Evolutionary conservation across 2,329 filamentous ascomycete species (phyloP), one percentile per base, ranked within the genome.

Genomic region (Cercospora janseana): DNA sequence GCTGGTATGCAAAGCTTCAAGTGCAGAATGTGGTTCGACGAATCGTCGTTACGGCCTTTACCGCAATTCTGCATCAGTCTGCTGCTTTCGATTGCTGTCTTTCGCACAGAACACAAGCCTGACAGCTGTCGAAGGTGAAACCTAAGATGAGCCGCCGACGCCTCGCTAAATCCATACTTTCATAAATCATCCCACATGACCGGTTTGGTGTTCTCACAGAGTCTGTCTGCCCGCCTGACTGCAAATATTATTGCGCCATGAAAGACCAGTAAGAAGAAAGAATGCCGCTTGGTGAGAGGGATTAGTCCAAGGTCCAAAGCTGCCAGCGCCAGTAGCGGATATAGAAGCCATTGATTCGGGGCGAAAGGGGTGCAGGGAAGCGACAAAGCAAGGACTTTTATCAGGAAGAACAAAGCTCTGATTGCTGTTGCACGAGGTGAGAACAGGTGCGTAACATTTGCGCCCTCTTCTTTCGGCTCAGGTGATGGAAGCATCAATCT

Each of bases 331-430:
- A 94, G 70, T 2, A 95, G 72, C 3, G 86, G 82, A 58, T 85
- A 83, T 4, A 82, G 75, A 4, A 90, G 70, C 66, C 79, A 79
- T 5, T 81, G 73, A 35, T 79, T 83, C n/a, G 81, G 76, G 34
- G 82, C 81, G 50, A 83, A 83, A 0, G 89, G 89, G 65, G 81
- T 82, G 66, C 90, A 95, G 1, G 85, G 79, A 38, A 78, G 75
- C 2, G 79, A 76, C 7, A 93, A 69, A 0, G 81, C 81, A 9
- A 78, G 70, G 6, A 90, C 70, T 67, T 95, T 95, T 42, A 78
- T 58, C 4, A 85, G 66, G 60, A 95, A 91, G 1, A 91, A 60
- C 1, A 68, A 60, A 2, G 88, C 69, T 40, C 84, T 83, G 15
- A 79, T 56, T 41, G 54, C 53, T 21, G 63, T 53, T 7, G 64